Evolutionary conservation across 768 basidiomycete species (phyloP).

Genomic region (Cystoderma amianthinum): DNA sequence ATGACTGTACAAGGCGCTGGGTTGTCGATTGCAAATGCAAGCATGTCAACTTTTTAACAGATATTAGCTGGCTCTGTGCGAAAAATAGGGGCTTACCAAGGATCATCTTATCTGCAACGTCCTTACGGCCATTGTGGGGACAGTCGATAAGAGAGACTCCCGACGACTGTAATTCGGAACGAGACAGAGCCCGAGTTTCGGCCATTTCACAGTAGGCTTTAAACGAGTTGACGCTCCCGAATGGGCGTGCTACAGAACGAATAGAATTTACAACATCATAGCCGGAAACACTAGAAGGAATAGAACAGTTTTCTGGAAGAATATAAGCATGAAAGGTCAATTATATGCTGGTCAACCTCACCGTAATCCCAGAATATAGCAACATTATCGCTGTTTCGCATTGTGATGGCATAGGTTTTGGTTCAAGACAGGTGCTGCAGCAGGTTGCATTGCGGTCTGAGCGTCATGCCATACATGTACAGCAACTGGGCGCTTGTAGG

Average conservation of each 20-base stretch:
- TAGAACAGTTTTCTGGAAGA: constrained; percentile 11
- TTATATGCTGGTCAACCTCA: constrained; percentile 3
- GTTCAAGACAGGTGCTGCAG: neutral
- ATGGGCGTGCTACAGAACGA: constrained; percentile 9
- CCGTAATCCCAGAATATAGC: constrained; percentile 20
- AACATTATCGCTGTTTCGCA: constrained; percentile 9
- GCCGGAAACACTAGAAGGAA: constrained; percentile 7
- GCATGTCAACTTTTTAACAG: constrained; percentile 14
- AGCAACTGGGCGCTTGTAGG: too few relatives aligned
- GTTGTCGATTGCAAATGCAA: constrained; percentile 31
- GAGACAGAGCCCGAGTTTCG: constrained; percentile 7
- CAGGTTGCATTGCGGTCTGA: too few relatives aligned
- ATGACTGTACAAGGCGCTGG: constrained; percentile 35
- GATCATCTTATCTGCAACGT: constrained; percentile 45
- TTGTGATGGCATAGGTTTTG: constrained; percentile 2
- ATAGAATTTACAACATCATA: constrained; percentile 18
- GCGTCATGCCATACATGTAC: too few relatives aligned
- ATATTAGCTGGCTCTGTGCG: neutral
- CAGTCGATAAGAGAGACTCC: constrained; percentile 24
- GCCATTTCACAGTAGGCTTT: constrained; percentile 15
- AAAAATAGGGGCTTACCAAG: constrained; percentile 23
- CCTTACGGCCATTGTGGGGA: constrained; percentile 25
- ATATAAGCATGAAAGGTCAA: neutral
- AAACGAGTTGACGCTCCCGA: constrained; percentile 14
- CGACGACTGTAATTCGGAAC: constrained; percentile 21